phyloP scores from a whole-genome alignment of 2,329 filamentous ascomycete species.

The Nemania diffusa region DNA sequence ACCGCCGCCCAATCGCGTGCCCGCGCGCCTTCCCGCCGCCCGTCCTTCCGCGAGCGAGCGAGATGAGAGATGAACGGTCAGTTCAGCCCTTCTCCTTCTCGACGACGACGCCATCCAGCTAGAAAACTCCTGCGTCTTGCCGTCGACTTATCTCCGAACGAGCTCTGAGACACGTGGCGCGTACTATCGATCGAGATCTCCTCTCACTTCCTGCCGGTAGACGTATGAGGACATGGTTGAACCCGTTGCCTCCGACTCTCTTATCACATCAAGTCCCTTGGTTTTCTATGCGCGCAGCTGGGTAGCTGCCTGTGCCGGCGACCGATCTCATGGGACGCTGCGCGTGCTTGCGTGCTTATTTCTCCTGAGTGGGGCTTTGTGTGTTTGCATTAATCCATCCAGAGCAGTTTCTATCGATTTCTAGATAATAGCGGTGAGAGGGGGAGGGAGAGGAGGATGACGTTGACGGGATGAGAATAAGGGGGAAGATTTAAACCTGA shows the following conservation, averaged over 20 bases:
- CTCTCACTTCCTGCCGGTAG: background rate
- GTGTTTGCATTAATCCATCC: slow-evolving; percentile 29
- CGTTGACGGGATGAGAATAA: background rate
- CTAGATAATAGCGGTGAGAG: background rate
- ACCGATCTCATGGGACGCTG: slow-evolving; percentile 31
- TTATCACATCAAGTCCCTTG: background rate
- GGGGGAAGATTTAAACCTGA: background rate
- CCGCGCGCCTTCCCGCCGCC: background rate
- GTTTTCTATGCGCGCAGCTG: slow-evolving; percentile 8
- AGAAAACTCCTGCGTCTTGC: slow-evolving; percentile 14
- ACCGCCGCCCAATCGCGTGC: too few species aligned
- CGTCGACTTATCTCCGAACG: slow-evolving; percentile 12
- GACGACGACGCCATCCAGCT: too few species aligned
- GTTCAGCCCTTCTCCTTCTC: slow-evolving; percentile 14
- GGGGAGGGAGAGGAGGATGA: background rate
- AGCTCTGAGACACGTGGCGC: slow-evolving; percentile 30
- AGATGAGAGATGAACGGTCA: slow-evolving; percentile 10
- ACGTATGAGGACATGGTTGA: background rate
- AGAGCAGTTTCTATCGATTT: background rate
- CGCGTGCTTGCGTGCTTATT: slow-evolving; percentile 22
- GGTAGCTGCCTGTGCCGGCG: slow-evolving; percentile 12
- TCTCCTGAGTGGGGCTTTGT: slow-evolving; percentile 22
- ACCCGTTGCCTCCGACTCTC: slow-evolving; percentile 4
- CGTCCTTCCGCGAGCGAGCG: background rate
- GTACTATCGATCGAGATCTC: slow-evolving; percentile 10